These are phyloP conservation scores for Combretum micranthum DNA, from an alignment of 345 rosid genomes.

Conservation along the genomic window DNA sequence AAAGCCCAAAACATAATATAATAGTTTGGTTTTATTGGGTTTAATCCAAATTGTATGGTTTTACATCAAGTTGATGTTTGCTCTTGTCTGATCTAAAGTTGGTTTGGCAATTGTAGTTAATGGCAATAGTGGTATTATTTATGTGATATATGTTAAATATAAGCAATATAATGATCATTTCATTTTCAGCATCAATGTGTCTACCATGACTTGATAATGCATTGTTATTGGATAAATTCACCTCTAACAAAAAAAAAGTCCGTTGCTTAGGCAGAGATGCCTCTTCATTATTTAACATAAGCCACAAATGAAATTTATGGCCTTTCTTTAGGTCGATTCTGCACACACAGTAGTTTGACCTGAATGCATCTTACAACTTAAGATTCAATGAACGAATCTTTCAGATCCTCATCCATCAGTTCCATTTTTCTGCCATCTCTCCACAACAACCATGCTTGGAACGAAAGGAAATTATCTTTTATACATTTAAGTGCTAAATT, in stretches of 20 bases:
- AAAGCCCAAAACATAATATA: too few relatives aligned
- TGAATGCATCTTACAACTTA: constrained; percentile 20
- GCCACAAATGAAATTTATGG: constrained; percentile 21
- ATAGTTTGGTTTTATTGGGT: too few relatives aligned
- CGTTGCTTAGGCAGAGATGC: constrained; percentile 28
- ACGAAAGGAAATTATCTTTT: neutral
- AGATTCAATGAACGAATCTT: constrained; percentile 4
- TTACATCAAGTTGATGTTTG: too few relatives aligned
- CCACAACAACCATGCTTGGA: constrained; percentile 31
- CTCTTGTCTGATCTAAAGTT: too few relatives aligned
- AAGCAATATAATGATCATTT: too few relatives aligned
- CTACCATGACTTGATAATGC: neutral
- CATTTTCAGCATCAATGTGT: too few relatives aligned
- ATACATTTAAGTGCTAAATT: neutral
- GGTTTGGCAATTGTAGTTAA: too few relatives aligned
- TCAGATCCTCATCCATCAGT: constrained; percentile 3
- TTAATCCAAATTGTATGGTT: too few relatives aligned
- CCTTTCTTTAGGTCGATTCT: constrained; percentile 16
- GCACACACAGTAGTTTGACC: constrained; percentile 27
- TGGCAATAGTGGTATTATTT: too few relatives aligned
- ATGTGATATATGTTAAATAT: too few relatives aligned
- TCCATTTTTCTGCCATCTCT: constrained; percentile 14
- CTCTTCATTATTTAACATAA: constrained; percentile 22
- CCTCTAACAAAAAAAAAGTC: constrained; percentile 14
- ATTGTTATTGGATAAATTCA: neutral